A percentile compares a stretch with the other conserved stretches of the same genome.
Evolutionary conservation across 768 basidiomycete species (phyloP).

Genomic region (Lactarius trivialis): DNA sequence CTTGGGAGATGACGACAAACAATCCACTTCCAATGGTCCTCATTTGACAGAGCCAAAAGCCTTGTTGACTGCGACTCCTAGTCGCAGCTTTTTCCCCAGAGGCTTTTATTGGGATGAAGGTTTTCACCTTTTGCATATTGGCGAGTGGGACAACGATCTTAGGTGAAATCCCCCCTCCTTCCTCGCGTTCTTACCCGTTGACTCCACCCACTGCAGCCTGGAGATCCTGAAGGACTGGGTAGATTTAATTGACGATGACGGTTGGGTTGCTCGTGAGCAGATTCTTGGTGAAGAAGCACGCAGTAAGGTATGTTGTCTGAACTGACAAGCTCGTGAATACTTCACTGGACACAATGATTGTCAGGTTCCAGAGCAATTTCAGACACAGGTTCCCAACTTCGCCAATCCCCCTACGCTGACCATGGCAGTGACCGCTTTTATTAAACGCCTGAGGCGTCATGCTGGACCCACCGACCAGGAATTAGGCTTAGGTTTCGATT

Average conservation of each 20-base stretch:
- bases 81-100: conserved; percentile 93
- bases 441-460: conserved; percentile 55
- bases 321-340: background rate
- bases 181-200: too few relatives aligned
- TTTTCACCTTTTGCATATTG: conserved; percentile 89
- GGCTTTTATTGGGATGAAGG: conserved; percentile 99
- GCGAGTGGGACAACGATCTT: conserved; percentile 89
- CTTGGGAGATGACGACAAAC: conserved; percentile 38
- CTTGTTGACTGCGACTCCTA: conserved; percentile 88
- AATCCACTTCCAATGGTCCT: conserved; percentile 44
- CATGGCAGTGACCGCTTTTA: conserved; percentile 90
- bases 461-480: conserved; percentile 49
- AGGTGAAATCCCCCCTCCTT: conserved; percentile 35
- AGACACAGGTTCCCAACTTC: conserved; percentile 87
- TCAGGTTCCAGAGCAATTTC: conserved; percentile 84
- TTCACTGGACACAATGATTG: conserved; percentile 1
- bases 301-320: conserved; percentile 56
- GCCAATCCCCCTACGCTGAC: conserved; percentile 94
- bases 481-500: conserved; percentile 66
- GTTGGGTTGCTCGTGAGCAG: conserved; percentile 95
- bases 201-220: conserved; percentile 41
- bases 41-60: conserved; percentile 66
- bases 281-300: conserved; percentile 95
- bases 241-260: conserved; percentile 82
- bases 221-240: conserved; percentile 91